A percentile compares a stretch with the other conserved stretches of the same genome.
Conservation (phyloP, 441 rosid species). For the Brassica balearica region DNA sequence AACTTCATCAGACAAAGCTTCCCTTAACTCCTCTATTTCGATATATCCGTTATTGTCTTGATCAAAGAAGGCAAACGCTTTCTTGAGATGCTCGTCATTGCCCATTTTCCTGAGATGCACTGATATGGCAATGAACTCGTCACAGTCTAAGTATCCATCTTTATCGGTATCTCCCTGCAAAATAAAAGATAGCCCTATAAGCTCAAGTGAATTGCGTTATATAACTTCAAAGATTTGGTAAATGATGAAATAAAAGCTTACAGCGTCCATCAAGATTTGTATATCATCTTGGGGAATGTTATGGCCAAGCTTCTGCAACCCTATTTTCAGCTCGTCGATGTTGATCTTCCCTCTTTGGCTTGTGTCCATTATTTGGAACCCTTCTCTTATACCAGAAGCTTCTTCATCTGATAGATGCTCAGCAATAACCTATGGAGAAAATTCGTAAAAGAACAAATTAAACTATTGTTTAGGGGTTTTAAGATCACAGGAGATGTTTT, state of each 20-base stretch:
- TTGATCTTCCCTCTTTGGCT: conserved; percentile 68
- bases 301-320: conserved; percentile 73
- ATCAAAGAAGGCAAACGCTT: conserved; percentile 73
- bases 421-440: conserved; percentile 58
- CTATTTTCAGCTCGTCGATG: conserved; percentile 65
- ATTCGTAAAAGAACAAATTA: too few species aligned
- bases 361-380: conserved; percentile 73
- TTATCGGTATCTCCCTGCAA: conserved; percentile 70
- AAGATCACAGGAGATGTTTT: too few species aligned
- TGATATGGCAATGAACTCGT: conserved; percentile 74
- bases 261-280: conserved; percentile 83
- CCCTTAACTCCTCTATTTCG: conserved; percentile 71
- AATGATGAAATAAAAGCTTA: conserved; percentile 44
- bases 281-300: conserved; percentile 64
- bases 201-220: conserved; percentile 17
- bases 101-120: conserved; percentile 77
- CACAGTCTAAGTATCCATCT: conserved; percentile 69
- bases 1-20: conserved; percentile 65
- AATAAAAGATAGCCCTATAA: neutral
- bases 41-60: conserved; percentile 60
- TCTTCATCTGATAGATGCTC: conserved; percentile 79
- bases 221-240: conserved; percentile 6
- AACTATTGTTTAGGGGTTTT: too few species aligned
- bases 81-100: conserved; percentile 71
- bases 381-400: conserved; percentile 75